Evolutionary conservation across 805 yeast species (phyloP).

Genomic region (Kodamaea leandrae): DNA sequence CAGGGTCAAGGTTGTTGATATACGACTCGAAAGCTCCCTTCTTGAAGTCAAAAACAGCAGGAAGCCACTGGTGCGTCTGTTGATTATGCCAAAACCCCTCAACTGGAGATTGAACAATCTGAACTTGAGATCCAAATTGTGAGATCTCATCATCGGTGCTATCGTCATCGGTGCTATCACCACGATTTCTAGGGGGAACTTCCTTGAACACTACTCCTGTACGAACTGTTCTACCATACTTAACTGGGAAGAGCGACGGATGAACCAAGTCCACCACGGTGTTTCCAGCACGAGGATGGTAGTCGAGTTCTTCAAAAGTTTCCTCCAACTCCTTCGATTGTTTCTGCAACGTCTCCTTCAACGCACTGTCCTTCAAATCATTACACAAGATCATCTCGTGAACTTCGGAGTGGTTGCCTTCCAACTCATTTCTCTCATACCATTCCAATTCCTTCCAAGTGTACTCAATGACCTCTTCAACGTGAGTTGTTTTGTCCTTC

Average conservation of each 20-base stretch:
- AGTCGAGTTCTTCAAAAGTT: slow-evolving; percentile 8
- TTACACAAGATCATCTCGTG: slow-evolving; percentile 1
- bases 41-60: slow-evolving; percentile 11
- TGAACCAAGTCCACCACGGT: slow-evolving; percentile 20
- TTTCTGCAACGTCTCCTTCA: neutral
- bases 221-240: slow-evolving; percentile 14
- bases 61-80: slow-evolving; percentile 18
- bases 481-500: slow-evolving; percentile 2
- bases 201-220: neutral
- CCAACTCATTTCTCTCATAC: slow-evolving; percentile 12
- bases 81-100: slow-evolving; percentile 12
- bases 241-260: slow-evolving; percentile 20
- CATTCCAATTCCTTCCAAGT: slow-evolving; percentile 16
- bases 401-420: slow-evolving; percentile 10
- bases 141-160: neutral
- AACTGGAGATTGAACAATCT: slow-evolving; percentile 1
- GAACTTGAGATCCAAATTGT: slow-evolving; percentile 1
- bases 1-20: slow-evolving; percentile 42
- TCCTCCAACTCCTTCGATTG: slow-evolving; percentile 7
- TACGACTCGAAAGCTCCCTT: slow-evolving; percentile 25
- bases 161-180: no score
- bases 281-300: slow-evolving; percentile 15
- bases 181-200: neutral
- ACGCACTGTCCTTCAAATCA: slow-evolving; percentile 4
- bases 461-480: slow-evolving; percentile 14